phyloP scores from a whole-genome alignment of 2,329 filamentous ascomycete genomes.

The Leptographium wingfieldii region DNA sequence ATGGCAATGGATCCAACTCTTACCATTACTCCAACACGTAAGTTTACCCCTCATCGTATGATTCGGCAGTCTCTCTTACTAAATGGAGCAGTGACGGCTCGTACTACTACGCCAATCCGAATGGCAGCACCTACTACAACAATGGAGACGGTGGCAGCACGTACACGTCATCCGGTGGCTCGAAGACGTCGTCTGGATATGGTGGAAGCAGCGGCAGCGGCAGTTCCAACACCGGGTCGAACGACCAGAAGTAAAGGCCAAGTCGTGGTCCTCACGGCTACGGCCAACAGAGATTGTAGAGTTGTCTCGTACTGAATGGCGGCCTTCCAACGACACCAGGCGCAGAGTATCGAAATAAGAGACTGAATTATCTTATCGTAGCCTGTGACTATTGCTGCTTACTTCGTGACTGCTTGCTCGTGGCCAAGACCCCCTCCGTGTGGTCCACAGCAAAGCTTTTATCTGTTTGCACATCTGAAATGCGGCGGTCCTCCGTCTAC shows the following conservation, averaged over 20 bases:
- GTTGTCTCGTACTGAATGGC: too few species aligned
- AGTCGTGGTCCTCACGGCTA: too few species aligned
- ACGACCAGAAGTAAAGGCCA: conserved; percentile 1
- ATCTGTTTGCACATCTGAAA: too few species aligned
- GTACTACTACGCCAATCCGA: conserved; percentile 62
- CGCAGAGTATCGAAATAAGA: too few species aligned
- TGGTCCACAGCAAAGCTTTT: too few species aligned
- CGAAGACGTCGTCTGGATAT: conserved; percentile 15
- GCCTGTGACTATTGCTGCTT: too few species aligned
- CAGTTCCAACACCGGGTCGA: neutral
- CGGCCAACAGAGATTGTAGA: too few species aligned
- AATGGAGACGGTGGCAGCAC: conserved; percentile 41
- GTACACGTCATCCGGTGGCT: conserved; percentile 45
- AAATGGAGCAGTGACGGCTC: conserved; percentile 40
- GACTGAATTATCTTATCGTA: too few species aligned
- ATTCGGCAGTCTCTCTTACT: neutral
- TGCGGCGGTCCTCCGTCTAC: too few species aligned
- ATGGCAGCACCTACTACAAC: conserved; percentile 59
- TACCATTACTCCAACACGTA: conserved; percentile 57
- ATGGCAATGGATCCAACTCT: conserved; percentile 47
- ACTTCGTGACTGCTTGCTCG: too few species aligned
- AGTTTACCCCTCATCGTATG: conserved; percentile 12
- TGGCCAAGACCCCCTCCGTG: too few species aligned
- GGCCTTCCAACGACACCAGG: too few species aligned
- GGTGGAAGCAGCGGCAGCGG: conserved; percentile 4